Base-by-base conservation (phyloP, 2,329 filamentous ascomycete genomes). In the Nigrospora oryzae region DNA sequence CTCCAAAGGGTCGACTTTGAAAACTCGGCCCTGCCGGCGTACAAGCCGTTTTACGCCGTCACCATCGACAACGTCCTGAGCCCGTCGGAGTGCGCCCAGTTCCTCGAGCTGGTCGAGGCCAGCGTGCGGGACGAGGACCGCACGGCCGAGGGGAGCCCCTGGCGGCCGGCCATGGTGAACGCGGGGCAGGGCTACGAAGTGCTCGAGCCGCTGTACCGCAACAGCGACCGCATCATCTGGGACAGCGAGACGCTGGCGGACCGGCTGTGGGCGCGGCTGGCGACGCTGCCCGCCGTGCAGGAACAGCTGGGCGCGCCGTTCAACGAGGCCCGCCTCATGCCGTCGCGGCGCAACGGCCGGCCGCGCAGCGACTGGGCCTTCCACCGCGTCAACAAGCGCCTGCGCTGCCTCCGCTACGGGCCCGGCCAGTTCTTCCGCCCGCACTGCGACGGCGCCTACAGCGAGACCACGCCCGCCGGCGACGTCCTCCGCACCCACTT, bases 221-320 rank as follows among this genome's bases (percentile, higher is more conserved):
- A 86, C 49, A 83, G 83, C 54, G 83, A 83, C n/a, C 75, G 87
- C 3, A 86, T 91, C 51, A 83, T 93, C 52, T 86, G 81, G 76
- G 85, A 93, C 56, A 64, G 74, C 13, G 67, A 72, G 40, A 74
- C 76, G 1, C 52, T 91, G 1, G 81, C 79, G 0, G 70, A 76
- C 19, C 74, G 77, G 17, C 54, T 93, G 0, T 83, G 84, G 74
- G 68, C 65, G 36, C 73, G 87, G 11, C 75, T 83, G 59, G 40
- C 59, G 53, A 50, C 57, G 40, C 58, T 67, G 11, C 60, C 67
- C 2, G 69, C 68, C 1, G 51, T 79, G 31, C 52, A 50, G 14
- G 65, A 70, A 32, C 53, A 63, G 42, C 52, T 79, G 19, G 60
- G 40, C 7, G 8, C 54, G 1, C 53, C 56, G 3, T 54, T 71